phyloP scores from a whole-genome alignment of 2,329 filamentous ascomycete genomes.

The Venturia carpophila region DNA sequence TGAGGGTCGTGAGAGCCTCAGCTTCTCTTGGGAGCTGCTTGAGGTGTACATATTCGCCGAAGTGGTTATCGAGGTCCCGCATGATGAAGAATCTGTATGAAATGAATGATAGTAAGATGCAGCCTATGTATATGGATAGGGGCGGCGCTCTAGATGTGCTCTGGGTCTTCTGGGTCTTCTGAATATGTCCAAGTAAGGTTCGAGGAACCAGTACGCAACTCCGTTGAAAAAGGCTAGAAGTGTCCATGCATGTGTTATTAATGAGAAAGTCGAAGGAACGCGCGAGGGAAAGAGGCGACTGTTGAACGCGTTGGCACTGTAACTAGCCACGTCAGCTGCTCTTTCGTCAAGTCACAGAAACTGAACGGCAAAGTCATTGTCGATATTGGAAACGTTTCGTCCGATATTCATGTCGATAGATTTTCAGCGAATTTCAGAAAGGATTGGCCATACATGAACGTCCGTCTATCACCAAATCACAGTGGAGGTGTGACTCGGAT shows the following conservation, averaged over 20 bases:
- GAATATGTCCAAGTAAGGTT: not conserved
- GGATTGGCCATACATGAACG: no score
- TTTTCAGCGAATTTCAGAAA: no score
- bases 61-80: conserved; percentile 39
- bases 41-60: conserved; percentile 44
- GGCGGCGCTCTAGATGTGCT: not conserved
- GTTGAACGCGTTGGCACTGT: not conserved
- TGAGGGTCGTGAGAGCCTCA: conserved; percentile 53
- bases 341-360: not conserved
- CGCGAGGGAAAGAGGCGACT: not conserved
- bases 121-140: not conserved
- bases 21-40: conserved; percentile 37
- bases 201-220: not conserved
- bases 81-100: conserved; percentile 3
- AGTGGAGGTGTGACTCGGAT: no score
- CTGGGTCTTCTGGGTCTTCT: not conserved
- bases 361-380: no score
- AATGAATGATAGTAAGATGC: not conserved
- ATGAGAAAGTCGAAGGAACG: not conserved
- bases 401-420: no score
- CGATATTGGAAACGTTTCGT: no score
- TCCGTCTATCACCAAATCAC: no score
- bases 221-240: not conserved
- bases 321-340: conserved; percentile 7
- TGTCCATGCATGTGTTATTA: conserved; percentile 1